Percentiles rank a stretch among this genome's conserved stretches.
phyloP scores from a whole-genome alignment of 768 basidiomycete genomes.

The Naganishia kalamii region DNA sequence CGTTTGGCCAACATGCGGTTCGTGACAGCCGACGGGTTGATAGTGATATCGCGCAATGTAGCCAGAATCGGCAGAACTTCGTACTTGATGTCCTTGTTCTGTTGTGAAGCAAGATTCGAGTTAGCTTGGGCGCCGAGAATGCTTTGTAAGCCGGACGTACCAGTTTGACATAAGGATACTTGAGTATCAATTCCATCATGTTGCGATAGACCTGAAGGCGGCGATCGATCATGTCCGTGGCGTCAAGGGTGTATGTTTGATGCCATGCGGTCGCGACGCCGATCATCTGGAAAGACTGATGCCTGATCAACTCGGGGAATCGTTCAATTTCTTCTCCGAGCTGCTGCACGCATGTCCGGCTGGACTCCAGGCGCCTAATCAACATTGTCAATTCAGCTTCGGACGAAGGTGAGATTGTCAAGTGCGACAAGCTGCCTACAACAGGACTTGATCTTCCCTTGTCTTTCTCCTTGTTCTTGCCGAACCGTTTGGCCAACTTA shows the following conservation, averaged over 20 bases:
- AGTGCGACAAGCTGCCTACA: slow-evolving; percentile 6
- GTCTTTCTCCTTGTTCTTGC: slow-evolving; percentile 35
- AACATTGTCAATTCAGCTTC: slow-evolving; percentile 4
- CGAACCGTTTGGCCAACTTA: slow-evolving; percentile 38
- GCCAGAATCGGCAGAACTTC: slow-evolving; percentile 40
- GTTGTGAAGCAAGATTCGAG: neutral
- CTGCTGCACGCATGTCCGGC: slow-evolving; percentile 30
- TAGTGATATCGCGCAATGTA: slow-evolving; percentile 33
- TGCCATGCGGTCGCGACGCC: slow-evolving; percentile 30
- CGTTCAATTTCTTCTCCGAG: slow-evolving; percentile 40
- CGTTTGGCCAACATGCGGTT: slow-evolving; percentile 33
- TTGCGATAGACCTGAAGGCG: slow-evolving; percentile 39
- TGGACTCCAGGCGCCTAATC: slow-evolving; percentile 28
- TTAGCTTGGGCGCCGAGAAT: neutral
- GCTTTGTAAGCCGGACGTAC: slow-evolving; percentile 28
- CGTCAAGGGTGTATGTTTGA: slow-evolving; percentile 28
- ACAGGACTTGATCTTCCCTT: slow-evolving; percentile 3
- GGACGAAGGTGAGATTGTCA: neutral
- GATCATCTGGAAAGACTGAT: slow-evolving; percentile 34
- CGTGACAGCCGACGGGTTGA: slow-evolving; percentile 43
- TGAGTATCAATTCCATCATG: slow-evolving; percentile 31
- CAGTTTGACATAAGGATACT: slow-evolving; percentile 31
- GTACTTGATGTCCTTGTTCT: slow-evolving; percentile 41
- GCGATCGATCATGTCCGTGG: slow-evolving; percentile 35
- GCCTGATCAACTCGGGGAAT: slow-evolving; percentile 36